phyloP scores from a whole-genome alignment of 352 stramenopile genomes.

The Phytophthora vignae region DNA sequence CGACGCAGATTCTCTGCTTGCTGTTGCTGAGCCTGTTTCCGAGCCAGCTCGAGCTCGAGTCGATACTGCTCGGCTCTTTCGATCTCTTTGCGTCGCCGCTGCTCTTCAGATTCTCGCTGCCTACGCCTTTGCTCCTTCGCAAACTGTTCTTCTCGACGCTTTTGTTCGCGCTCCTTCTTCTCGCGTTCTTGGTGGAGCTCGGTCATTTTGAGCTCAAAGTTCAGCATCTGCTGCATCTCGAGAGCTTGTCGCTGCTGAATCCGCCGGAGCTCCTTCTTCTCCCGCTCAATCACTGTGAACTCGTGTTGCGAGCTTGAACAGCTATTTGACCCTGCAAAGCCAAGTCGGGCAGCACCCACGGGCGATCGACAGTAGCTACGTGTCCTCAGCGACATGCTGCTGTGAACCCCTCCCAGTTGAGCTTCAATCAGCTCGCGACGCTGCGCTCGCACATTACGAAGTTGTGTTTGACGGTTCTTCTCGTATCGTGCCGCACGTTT shows the following conservation, averaged over 20 bases:
- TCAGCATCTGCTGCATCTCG: conserved; percentile 79
- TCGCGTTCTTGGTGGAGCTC: conserved; percentile 64
- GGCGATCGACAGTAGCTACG: conserved; percentile 70
- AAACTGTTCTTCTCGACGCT: conserved; percentile 51
- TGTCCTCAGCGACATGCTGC: conserved; percentile 59
- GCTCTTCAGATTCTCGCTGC: conserved; percentile 66
- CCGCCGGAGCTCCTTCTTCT: conserved; percentile 75
- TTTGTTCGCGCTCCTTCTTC: conserved; percentile 57
- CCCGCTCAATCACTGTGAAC: conserved; percentile 67
- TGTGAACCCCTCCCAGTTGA: conserved; percentile 49
- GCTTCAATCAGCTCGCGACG: conserved; percentile 70
- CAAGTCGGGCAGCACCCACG: conserved; percentile 25
- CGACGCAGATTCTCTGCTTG: conserved; percentile 55
- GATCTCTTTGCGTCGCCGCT: conserved; percentile 53
- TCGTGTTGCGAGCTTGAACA: conserved; percentile 36
- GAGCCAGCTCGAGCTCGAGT: conserved; percentile 53
- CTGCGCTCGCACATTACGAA: conserved; percentile 58
- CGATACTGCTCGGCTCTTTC: conserved; percentile 63
- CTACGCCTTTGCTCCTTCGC: conserved; percentile 47
- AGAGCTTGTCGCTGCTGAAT: conserved; percentile 71
- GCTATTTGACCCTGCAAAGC: conserved; percentile 9
- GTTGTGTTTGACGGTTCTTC: conserved; percentile 56
- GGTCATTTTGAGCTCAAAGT: conserved; percentile 71
- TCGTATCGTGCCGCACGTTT: conserved; percentile 75
- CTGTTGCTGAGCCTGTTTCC: conserved; percentile 48